Conservation (phyloP, 371 early-diverging fungal species). For the Lichtheimia hyalospora region DNA sequence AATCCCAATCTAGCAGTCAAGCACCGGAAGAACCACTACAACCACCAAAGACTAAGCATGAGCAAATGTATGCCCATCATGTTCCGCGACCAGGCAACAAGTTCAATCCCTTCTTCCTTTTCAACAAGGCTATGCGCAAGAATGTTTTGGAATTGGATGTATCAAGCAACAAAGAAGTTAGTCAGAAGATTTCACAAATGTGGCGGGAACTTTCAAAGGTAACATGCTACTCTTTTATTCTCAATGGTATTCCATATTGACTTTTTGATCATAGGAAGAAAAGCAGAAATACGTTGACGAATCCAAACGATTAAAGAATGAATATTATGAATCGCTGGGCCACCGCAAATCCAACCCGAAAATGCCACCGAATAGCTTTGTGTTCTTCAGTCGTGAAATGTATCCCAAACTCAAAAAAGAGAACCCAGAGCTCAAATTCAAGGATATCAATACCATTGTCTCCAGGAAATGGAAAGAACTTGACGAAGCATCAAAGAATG, state of each 20-base stretch:
- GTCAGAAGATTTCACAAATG: background rate
- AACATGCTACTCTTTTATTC: background rate
- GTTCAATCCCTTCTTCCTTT: background rate
- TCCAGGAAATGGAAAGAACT: background rate
- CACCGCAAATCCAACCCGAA: background rate
- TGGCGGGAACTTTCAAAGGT: background rate
- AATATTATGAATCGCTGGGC: background rate
- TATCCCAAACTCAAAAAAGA: background rate
- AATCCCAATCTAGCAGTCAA: background rate
- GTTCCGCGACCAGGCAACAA: background rate
- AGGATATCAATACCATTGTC: background rate
- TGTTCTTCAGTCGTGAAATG: background rate
- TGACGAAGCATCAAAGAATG: background rate
- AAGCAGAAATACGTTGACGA: background rate
- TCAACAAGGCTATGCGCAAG: background rate
- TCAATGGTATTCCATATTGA: no score
- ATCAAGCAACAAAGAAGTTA: background rate
- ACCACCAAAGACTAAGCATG: background rate
- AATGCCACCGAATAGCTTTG: background rate
- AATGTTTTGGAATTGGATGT: background rate
- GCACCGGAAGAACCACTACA: background rate
- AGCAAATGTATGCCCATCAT: background rate
- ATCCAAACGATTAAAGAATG: background rate
- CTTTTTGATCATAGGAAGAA: background rate
- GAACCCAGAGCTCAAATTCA: background rate